phyloP scores from a whole-genome alignment of 768 basidiomycete species.

The Hydnomerulius pinastri region DNA sequence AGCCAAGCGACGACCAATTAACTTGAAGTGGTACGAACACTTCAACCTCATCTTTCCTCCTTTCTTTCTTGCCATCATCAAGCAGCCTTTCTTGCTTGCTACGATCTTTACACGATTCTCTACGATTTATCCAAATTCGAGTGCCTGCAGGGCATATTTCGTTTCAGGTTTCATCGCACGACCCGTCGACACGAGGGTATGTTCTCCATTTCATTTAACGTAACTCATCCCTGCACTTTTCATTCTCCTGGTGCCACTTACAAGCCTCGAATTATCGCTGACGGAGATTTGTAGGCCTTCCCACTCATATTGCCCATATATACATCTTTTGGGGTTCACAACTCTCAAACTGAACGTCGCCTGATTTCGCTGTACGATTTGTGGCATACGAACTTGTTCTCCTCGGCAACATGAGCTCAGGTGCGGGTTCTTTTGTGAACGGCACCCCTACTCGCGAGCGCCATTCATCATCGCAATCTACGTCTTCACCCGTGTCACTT shows the following conservation, averaged over 20 bases:
- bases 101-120: slow-evolving; percentile 2
- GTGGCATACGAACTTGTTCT: neutral
- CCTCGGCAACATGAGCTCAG: slow-evolving; percentile 17
- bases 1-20: neutral
- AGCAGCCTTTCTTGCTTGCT: neutral
- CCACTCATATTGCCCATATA: neutral
- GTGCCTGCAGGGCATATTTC: neutral
- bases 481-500: slow-evolving; percentile 31
- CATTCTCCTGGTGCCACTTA: neutral
- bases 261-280: neutral
- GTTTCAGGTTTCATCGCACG: neutral
- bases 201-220: neutral
- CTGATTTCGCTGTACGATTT: neutral
- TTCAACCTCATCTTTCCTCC: neutral
- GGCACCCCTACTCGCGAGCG: slow-evolving; percentile 25
- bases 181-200: neutral
- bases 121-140: neutral
- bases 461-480: slow-evolving; percentile 20
- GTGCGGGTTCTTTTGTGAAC: slow-evolving; percentile 14
- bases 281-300: neutral
- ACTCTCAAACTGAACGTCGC: neutral
- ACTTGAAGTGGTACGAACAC: neutral
- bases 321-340: neutral
- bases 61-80: neutral
- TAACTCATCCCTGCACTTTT: neutral